phyloP scores from a whole-genome alignment of 1,139 yeast species.

The Debaryomyces udenii region DNA sequence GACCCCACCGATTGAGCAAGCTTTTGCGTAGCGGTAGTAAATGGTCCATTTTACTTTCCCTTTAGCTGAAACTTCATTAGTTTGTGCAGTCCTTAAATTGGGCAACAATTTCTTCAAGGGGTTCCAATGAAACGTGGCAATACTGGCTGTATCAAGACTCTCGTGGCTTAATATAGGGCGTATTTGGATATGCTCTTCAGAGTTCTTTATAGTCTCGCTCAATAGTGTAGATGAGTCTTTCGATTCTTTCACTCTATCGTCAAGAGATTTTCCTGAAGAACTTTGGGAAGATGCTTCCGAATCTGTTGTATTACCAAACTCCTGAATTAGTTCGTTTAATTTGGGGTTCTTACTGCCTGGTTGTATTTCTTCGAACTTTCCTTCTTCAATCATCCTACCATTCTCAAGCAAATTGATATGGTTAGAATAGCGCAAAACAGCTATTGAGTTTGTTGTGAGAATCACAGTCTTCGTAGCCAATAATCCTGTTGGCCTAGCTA shows the following conservation, averaged over 20 bases:
- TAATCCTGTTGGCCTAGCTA: conserved; percentile 29
- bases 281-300: conserved; percentile 1
- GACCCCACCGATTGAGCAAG: conserved; percentile 36
- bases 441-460: conserved; percentile 42
- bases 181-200: neutral
- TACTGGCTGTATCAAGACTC: conserved; percentile 9
- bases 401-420: conserved; percentile 30
- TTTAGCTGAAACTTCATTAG: conserved; percentile 32
- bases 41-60: conserved; percentile 39
- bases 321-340: conserved; percentile 26
- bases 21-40: conserved; percentile 36
- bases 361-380: conserved; percentile 29
- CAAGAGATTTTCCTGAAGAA: neutral
- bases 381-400: conserved; percentile 36
- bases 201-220: neutral
- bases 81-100: conserved; percentile 29
- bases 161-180: conserved; percentile 3
- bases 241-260: neutral
- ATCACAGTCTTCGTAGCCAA: conserved; percentile 36
- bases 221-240: conserved; percentile 3
- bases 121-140: conserved; percentile 30
- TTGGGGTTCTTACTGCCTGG: conserved; percentile 25
- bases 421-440: conserved; percentile 36
- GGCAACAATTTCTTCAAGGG: conserved; percentile 30
- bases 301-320: conserved; percentile 21